Base-by-base conservation (phyloP, 2,329 filamentous ascomycete genomes). In the Coniella vitis region DNA sequence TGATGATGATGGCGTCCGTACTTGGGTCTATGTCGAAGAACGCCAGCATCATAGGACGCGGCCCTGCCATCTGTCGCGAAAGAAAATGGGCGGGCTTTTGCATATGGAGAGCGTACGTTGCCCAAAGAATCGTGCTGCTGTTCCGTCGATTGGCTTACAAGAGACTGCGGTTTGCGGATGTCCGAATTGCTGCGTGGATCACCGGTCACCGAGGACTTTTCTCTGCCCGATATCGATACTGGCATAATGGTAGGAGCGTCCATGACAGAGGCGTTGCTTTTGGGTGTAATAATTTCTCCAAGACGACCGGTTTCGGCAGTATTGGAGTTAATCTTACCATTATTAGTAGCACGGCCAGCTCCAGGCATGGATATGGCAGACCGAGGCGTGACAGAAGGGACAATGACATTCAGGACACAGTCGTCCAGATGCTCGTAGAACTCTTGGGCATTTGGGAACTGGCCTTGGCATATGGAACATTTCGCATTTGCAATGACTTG, bases 401-500 rank as follows among this genome's bases (percentile, higher is more conserved):
- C 74, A 45, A 81, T 78, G 14, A 79, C 76, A 44, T 76, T 76
- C 38, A 81, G 67, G 31, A 81, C 77, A 47, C 78, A 81, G 57
- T 81, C 78, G 56, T 86, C 91, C 56, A 96, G 73, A 73, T 97
- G 91, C 70, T 97, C 91, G 65, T 97, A 96, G 70, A 96, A 96
- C 62, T 96, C 91, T 67, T 97, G 91, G 3, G 91, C 88, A 53
- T 85, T 91, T 57, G 77, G 76, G 64, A 95, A 97, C 13, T 72
- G 69, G 7, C 81, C 87, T 37, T 82, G 78, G 67, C 91, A 97
- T 55, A 93, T 97, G 3, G 89, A 95, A 67, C 91, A 97, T 65
- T 86, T 89, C 55, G 90, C 90, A 44, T 86, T 86, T 8, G 81
- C 76, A 22, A 61, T 57, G 38, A 12, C 38, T 19, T 49, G 47